Base-by-base conservation (phyloP, 2,329 filamentous ascomycete species). In the Trichoderma polysporum region DNA sequence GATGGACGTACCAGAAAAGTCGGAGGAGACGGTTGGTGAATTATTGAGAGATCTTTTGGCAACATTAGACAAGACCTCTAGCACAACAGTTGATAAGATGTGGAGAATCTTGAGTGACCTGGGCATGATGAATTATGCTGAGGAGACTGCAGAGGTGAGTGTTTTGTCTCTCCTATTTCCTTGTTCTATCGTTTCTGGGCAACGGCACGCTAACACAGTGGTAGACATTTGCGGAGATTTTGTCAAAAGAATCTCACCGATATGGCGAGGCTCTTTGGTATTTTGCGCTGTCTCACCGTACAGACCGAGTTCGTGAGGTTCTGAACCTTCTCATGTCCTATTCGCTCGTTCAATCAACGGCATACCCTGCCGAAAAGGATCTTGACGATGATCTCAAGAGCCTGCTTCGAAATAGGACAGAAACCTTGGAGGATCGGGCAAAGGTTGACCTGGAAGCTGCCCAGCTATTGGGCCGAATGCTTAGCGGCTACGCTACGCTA, bases 401-500 rank as follows among this genome's bases (percentile, higher is more conserved):
- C 15, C 83, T 98, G 47, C 84, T 97, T 62, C 85, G 84, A 63
- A 88, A 90, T 60, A 91, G 93, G 13, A 90, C 90, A 71, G 79
- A 86, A 15, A 90, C 91, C 0, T 83, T 98, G 3, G 87, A 90
- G 65, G 83, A 86, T 33, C 88, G 94, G 62, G 91, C 92, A 6
- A 85, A 86, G 29, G 85, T 90, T 62, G 94, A 97, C 73, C 81
- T 91, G 35, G 90, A 94, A 74, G 94, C 93, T 8, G 94, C 94
- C 9, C 86, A 91, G 71, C 86, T 97, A 12, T 84, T 98, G 3
- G 92, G 94, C 54, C 91, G 90, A 69, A 90, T 94, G 79, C 88
- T 97, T 10, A 95, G 92, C 76, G 94, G 94, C 25, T 98, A 98
- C 74, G 94, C 94, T 25, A 97, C 93, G 0, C 83, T 98, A 22